Evolutionary conservation across 116 monocot genomes (phyloP), one percentile per base, ranked within the genome.

Genomic region (Dioscorea cayenensis): DNA sequence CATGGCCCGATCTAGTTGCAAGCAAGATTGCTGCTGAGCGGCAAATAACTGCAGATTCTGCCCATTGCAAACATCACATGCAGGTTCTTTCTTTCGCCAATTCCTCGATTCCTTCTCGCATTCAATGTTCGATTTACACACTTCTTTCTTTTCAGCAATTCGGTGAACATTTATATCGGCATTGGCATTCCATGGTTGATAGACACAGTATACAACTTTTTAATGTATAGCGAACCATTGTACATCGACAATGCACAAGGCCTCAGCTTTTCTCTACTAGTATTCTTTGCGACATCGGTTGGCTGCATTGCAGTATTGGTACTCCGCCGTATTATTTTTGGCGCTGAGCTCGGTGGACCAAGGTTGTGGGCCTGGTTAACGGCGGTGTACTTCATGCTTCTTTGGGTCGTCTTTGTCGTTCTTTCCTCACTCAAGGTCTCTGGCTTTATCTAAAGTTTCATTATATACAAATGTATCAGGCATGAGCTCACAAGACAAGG

Each of bases 1-100:
- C 93, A 49, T 90, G 93, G 93, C 93, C 93, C 3, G 93, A 94
- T 83, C 77, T 90, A 67, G 90, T 94, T 77, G 87, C 93, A 48
- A 94, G 93, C 76, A 94, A 94, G 79, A 89, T 94, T 71, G 93
- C 93, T 58, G 90, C 93, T 55, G 90, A 94, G 36, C 80, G 93
- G 60, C 93, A 94, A 75, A 18, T 84, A 36, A 94, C 93, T 43
- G 93, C 93, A 13, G 93, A 90, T 72, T 90, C 90, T 28, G 84
- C 93, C 93, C 36, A 90, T 94, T 60, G 87, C 93, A 20, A 90
- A 94, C 69, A 94, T 94, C 69, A 94, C 85, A 43, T 94, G 93
- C 93, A 94, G 93, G 93, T 90, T 60, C n/a, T 51, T 59, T 72
- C 51, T 77, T 64, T 36, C 17, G 49, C 70, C 35, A 21, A 5